These are phyloP conservation scores for Pythium utonaiense DNA, from an alignment of 352 stramenopile species.

Conservation along the genomic window DNA sequence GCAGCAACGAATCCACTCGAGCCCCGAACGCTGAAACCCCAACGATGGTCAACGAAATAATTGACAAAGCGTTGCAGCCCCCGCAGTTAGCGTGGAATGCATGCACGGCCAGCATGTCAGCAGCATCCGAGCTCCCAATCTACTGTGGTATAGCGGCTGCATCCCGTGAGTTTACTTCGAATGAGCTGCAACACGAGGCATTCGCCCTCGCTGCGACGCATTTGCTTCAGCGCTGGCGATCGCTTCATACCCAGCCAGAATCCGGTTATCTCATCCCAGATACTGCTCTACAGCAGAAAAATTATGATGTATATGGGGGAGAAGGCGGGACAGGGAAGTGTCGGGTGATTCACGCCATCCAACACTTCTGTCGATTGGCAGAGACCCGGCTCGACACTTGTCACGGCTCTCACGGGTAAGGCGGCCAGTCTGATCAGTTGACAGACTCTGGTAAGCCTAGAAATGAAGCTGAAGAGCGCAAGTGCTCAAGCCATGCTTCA, in stretches of 20 bases:
- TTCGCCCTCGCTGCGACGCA: slow-evolving; percentile 6
- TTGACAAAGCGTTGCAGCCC: not conserved
- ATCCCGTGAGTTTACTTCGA: slow-evolving; percentile 7
- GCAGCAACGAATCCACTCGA: too few relatives aligned
- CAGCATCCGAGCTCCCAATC: not conserved
- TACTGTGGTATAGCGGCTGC: not conserved
- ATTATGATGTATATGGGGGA: slow-evolving; percentile 8
- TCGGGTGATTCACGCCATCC: slow-evolving; percentile 9
- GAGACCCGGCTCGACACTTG: not conserved
- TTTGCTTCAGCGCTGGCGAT: not conserved
- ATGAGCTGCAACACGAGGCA: slow-evolving; percentile 5
- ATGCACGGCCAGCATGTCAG: not conserved
- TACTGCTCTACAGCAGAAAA: not conserved
- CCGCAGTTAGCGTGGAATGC: not conserved
- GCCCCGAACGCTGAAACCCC: too few relatives aligned
- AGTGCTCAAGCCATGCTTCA: not conserved
- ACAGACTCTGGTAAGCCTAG: not conserved
- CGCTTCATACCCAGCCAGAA: not conserved
- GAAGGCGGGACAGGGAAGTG: slow-evolving; percentile 10
- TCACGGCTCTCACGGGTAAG: slow-evolving; percentile 13
- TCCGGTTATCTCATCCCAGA: too few relatives aligned
- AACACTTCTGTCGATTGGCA: slow-evolving; percentile 1
- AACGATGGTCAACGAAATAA: not conserved
- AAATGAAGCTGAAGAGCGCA: slow-evolving; percentile 2
- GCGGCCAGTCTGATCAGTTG: slow-evolving; percentile 14